Evolutionary conservation across 257 asterid species (phyloP).

Genomic region (Penstemon davidsonii): DNA sequence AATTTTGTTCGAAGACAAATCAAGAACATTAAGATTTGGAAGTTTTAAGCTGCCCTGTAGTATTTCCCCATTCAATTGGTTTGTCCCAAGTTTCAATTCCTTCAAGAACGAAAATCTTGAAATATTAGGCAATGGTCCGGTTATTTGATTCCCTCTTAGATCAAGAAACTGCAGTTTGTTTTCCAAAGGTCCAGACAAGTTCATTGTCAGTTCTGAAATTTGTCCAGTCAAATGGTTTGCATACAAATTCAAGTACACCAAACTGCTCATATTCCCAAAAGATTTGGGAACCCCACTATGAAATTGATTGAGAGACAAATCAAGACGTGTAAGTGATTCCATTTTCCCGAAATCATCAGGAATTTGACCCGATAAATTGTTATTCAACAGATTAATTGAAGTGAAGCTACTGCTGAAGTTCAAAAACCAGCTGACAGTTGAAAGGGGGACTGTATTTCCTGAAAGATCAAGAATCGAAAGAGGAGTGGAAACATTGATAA

Average conservation of each 20-base stretch:
- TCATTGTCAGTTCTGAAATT: too few species aligned
- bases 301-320: constrained; percentile 2
- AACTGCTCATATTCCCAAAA: too few species aligned
- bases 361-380: constrained; percentile 28
- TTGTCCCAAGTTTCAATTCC: not conserved
- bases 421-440: constrained; percentile 21
- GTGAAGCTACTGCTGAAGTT: constrained; percentile 20
- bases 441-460: not conserved
- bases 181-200: not conserved
- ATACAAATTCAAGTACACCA: too few species aligned
- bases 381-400: constrained; percentile 1
- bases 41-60: not conserved
- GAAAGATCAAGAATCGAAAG: not conserved
- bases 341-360: constrained; percentile 29
- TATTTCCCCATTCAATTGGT: not conserved
- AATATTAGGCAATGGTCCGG: not conserved
- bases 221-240: too few species aligned
- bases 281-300: constrained; percentile 25
- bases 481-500: not conserved
- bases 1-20: not conserved
- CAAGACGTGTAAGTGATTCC: constrained; percentile 7
- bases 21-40: not conserved
- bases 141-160: not conserved
- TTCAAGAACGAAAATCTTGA: constrained; percentile 7
- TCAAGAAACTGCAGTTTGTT: constrained; percentile 1